Evolutionary conservation across 208 protist species (phyloP), one percentile per base, ranked within the genome.

Genomic region (Phytomonas serpens): DNA sequence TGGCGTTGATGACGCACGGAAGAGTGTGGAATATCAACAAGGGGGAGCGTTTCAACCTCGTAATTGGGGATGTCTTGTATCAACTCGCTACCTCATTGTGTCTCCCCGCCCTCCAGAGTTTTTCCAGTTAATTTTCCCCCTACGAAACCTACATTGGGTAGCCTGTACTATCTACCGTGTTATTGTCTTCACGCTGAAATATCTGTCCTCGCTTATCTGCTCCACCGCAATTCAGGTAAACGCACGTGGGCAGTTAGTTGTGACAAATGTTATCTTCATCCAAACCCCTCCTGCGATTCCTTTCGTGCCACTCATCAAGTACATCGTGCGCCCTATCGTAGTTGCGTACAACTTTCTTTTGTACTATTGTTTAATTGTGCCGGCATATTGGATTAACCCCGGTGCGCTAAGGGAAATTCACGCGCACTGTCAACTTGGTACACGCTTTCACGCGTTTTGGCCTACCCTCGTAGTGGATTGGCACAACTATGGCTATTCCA

Each of bases 401-500:
- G 72, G 75, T 19, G 85, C 90, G 52, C 74, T 93, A 73, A 71
- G 68, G 6, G 90, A 93, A 64, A 76, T 93, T 32, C 70, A 77
- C 16, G 73, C 77, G 38, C 77, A 81, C 68, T 79, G 83, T 31
- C 67, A 71, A 19, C 66, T 81, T 67, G 10, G 33, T 52, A 31
- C 57, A 7, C 52, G 66, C 32, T 40, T 57, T n/a, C 63, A 13
- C 16, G 47, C 83, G 14, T 84, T 85, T 73, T 84, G 76, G 52
- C 90, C 90, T 29, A 69, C 79, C 40, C 33, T 97, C 37, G 72
- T 94, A 4, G 90, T 98, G 47, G 94, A 98, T 73, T 97, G 89
- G 90, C 94, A 98, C 77, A 98, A 98, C 80, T 91, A 89, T 61
- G 94, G 94, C 34, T 92, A 90, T 77, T 97, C 89, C 13, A 88